Percentiles rank a stretch among this genome's conserved stretches.
phyloP scores from a whole-genome alignment of 768 basidiomycete species.

The Porphyrellus cyaneotinctus region DNA sequence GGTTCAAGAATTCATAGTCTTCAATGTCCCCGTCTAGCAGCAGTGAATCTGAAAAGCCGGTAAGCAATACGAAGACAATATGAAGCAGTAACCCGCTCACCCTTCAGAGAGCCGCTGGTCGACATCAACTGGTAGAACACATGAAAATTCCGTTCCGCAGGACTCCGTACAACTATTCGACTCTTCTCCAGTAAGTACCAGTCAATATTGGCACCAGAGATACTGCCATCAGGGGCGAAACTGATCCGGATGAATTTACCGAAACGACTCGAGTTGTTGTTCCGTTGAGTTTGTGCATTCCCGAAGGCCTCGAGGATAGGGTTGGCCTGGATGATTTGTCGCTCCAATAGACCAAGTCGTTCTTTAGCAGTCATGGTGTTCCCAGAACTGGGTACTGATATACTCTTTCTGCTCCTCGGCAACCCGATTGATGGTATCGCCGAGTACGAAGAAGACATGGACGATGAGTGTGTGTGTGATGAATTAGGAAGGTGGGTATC shows the following conservation, averaged over 20 bases:
- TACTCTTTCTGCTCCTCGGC: slow-evolving; percentile 59
- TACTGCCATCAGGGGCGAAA: slow-evolving; percentile 89
- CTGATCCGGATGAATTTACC: slow-evolving; percentile 97
- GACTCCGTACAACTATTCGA: slow-evolving; percentile 81
- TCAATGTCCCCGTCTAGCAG: slow-evolving; percentile 70
- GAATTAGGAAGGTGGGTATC: slow-evolving; percentile 57
- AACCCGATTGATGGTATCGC: slow-evolving; percentile 65
- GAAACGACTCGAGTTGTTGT: slow-evolving; percentile 98
- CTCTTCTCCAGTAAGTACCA: slow-evolving; percentile 99
- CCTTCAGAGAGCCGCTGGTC: slow-evolving; percentile 65
- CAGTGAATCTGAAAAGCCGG: slow-evolving; percentile 52
- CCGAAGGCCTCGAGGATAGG: slow-evolving; percentile 97
- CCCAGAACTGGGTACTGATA: slow-evolving; percentile 42
- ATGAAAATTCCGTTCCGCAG: slow-evolving; percentile 91
- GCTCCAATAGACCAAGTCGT: slow-evolving; percentile 83
- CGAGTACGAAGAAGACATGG: slow-evolving; percentile 50
- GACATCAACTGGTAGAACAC: slow-evolving; percentile 94
- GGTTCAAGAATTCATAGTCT: slow-evolving; percentile 89
- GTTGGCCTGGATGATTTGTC: slow-evolving; percentile 96
- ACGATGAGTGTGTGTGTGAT: slow-evolving; percentile 66
- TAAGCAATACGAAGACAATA: slow-evolving; percentile 8
- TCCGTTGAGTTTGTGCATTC: slow-evolving; percentile 96
- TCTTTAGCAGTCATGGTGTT: slow-evolving; percentile 57
- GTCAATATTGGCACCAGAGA: slow-evolving; percentile 96
- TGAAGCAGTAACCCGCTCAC: slow-evolving; percentile 36